Percentiles rank a stretch among this genome's conserved stretches.
phyloP scores from a whole-genome alignment of 257 asterid genomes.

The Gentiana macrophylla region DNA sequence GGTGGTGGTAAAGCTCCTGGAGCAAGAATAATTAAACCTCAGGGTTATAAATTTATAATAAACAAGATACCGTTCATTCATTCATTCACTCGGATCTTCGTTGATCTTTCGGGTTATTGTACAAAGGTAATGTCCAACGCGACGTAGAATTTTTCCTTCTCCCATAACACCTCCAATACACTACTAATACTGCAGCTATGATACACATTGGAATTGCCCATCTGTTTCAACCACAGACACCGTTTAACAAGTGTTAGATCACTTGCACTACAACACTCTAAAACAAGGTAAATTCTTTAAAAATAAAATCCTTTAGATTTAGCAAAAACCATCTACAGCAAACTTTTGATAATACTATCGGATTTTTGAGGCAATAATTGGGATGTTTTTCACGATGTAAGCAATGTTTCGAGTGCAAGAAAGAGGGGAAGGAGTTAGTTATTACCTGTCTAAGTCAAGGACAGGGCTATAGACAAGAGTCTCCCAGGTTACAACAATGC shows the following conservation, averaged over 20 bases:
- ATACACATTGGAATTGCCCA: constrained; percentile 78
- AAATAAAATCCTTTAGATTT: too few relatives aligned
- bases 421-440: neutral
- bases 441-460: constrained; percentile 92
- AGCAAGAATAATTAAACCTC: constrained; percentile 11
- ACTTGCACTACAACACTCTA: too few relatives aligned
- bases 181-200: constrained; percentile 32
- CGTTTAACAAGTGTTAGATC: neutral
- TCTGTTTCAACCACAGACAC: constrained; percentile 32
- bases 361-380: too few relatives aligned
- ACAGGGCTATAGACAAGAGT: constrained; percentile 82
- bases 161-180: constrained; percentile 82
- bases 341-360: too few relatives aligned
- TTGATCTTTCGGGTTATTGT: constrained; percentile 58
- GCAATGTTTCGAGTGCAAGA: neutral
- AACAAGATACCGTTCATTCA: constrained; percentile 17
- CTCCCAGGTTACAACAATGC: constrained; percentile 81
- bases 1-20: constrained; percentile 25
- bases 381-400: too few relatives aligned
- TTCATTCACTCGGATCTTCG: constrained; percentile 68
- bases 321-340: too few relatives aligned
- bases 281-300: too few relatives aligned
- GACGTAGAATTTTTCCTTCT: constrained; percentile 42
- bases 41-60: neutral
- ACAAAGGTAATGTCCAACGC: constrained; percentile 55